Base-by-base conservation (phyloP, 2,329 filamentous ascomycete species). In the Talaromyces sp. region DNA sequence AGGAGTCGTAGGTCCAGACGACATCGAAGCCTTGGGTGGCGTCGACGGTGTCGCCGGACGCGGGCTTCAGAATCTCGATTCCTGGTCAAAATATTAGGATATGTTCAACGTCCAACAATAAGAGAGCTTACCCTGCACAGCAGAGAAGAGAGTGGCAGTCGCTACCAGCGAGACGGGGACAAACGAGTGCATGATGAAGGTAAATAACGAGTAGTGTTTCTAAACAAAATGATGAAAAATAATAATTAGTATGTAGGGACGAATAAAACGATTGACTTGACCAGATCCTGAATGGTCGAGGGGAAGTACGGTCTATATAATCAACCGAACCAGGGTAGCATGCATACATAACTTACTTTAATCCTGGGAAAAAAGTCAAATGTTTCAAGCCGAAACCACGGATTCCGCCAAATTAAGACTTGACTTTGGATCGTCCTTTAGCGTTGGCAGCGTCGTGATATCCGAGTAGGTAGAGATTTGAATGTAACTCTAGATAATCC, bases 1-100 rank as follows among this genome's bases (percentile, higher is more conserved):
- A 60, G 25, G 57, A 60, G 50, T 60, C 58, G 62, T 63, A 63
- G n/a, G 31, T 40, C 62, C 62, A 63, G 50, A 63, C 62, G 18
- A 63, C 54, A 35, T 63, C 62, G 40, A 63, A 63, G 31, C 62
- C 62, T 21, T 63, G 31, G 12, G 48, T 40, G 23, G 62, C 57
- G 28, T 63, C 46, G 50, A 63, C 58, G 21, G 62, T 63, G 7
- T 60, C 57, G 25, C 62, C 62, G 16, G 5, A 23, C 18, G 62
- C 40, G 23, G 62, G 62, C 31, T 60, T 46, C 46, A 60, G 31
- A 42, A 63, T 60, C 28, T 55, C 52, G 39, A 63, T 42, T 59
- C 55, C 61, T 63, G 4, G 25, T 14, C 16, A 25, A 14, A 7
- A 5, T 21, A 14, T 39, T 39, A 31, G 21, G 31, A 6, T 33